These are phyloP conservation scores for Botrytis tulipae DNA, from an alignment of 2,329 filamentous ascomycete genomes.

Conservation along the genomic window DNA sequence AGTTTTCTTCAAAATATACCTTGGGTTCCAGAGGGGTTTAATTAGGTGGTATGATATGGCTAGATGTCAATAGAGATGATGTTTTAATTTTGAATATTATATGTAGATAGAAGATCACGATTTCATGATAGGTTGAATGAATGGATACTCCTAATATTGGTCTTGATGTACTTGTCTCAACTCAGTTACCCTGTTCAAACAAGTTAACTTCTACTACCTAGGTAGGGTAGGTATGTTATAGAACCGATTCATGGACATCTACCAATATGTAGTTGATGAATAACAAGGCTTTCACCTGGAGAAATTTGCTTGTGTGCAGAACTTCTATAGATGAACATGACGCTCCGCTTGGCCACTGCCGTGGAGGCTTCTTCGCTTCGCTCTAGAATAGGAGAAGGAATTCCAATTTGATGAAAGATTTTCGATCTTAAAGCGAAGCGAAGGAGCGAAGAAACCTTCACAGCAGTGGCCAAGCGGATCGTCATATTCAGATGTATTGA, in stretches of 20 bases:
- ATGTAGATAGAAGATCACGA: not conserved
- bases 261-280: not conserved
- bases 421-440: not conserved
- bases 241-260: not conserved
- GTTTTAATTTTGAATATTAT: not conserved
- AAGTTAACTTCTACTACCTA: no score
- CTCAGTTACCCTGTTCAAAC: not conserved
- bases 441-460: not conserved
- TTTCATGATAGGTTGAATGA: conserved; percentile 1
- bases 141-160: not conserved
- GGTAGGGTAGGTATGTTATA: not conserved
- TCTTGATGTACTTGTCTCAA: not conserved
- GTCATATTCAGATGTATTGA: not conserved
- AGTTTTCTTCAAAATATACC: not conserved
- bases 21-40: not conserved
- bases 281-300: not conserved
- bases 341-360: conserved; percentile 2
- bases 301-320: not conserved
- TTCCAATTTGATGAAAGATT: no score
- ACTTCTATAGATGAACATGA: not conserved
- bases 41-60: not conserved
- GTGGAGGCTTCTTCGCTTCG: not conserved
- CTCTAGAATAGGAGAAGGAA: not conserved
- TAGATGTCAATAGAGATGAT: not conserved
- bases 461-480: not conserved